Evolutionary conservation across 163 green algal species (phyloP).

Genomic region (Chloromonas sp.): DNA sequence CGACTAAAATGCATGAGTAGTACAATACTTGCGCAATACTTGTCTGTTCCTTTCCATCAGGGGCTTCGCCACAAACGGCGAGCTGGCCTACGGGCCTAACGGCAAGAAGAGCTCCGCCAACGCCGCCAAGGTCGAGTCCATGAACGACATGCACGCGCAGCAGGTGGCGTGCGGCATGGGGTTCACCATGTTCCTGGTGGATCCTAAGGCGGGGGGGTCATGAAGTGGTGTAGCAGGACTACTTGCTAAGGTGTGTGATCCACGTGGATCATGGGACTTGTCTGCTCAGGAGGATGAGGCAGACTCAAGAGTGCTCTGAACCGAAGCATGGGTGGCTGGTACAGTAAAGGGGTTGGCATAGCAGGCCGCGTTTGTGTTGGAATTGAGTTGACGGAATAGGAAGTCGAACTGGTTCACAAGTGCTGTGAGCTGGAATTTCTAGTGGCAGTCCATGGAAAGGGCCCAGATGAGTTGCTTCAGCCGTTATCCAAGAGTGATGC

Average conservation of each 20-base stretch:
- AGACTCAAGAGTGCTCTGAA: background rate
- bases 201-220: slow-evolving; percentile 29
- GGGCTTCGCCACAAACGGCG: slow-evolving; percentile 57
- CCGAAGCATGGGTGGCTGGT: too few species aligned
- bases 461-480: too few species aligned
- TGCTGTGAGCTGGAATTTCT: too few species aligned
- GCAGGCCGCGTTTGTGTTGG: too few species aligned
- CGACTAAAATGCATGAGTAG: too few species aligned
- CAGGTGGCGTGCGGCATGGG: slow-evolving; percentile 67
- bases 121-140: slow-evolving; percentile 57
- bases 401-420: too few species aligned
- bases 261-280: background rate
- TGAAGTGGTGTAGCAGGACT: background rate
- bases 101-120: slow-evolving; percentile 73
- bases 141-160: slow-evolving; percentile 62
- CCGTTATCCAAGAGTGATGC: too few species aligned
- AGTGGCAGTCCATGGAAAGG: too few species aligned
- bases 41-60: background rate
- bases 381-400: too few species aligned
- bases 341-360: too few species aligned
- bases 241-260: background rate
- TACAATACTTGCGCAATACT: too few species aligned
- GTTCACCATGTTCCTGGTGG: slow-evolving; percentile 81
- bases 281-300: background rate
- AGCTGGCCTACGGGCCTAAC: slow-evolving; percentile 83